Evolutionary conservation across 2,329 filamentous ascomycete species (phyloP), one percentile per base, ranked within the genome.

Genomic region (Neonectria hederae): DNA sequence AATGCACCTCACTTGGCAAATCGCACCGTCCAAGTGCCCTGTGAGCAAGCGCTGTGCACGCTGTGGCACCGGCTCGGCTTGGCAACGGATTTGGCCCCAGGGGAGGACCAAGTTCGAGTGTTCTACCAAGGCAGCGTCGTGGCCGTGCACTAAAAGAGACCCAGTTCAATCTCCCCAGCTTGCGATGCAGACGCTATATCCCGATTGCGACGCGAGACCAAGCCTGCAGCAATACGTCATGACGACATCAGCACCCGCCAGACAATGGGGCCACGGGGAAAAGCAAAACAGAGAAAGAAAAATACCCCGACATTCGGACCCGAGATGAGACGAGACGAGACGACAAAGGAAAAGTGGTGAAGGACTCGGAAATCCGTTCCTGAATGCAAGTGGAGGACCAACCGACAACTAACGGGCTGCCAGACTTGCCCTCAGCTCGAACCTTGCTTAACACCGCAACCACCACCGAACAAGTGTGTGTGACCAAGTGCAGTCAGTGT

Each of bases 191-290:
- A 69, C 69, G 69, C 69, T 63, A 62, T 56, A 69, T 51, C 19
- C 54, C 68, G 69, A 70, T 71, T 61, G 38, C 40, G 56, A 55
- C 35, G 57, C 54, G 56, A 64, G 24, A 52, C 21, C 19, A 54
- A 46, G 57, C 63, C 57, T 63, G 64, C 59, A 65, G 35, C 43
- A 38, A 49, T 69, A 72, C 69, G 69, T 72, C 69, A 72, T 72
- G 26, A 14, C 19, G 17, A 45, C 60, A 46, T 62, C 60, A 58
- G 35, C 28, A 45, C 14, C 40, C 48, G 30, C 30, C 48, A 42
- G 30, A 58, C 14, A 42, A 51, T 35, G 35, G 35, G 43, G 17
- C 46, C 43, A 38, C 10, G 40, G 46, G 30, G 35, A 30, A 51
- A 45, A 56, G 49, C 52, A 65, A 46, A 59, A 24, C n/a, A n/a